Conservation (phyloP, 2,329 filamentous ascomycete species). For the Diaporthe citriasiana region DNA sequence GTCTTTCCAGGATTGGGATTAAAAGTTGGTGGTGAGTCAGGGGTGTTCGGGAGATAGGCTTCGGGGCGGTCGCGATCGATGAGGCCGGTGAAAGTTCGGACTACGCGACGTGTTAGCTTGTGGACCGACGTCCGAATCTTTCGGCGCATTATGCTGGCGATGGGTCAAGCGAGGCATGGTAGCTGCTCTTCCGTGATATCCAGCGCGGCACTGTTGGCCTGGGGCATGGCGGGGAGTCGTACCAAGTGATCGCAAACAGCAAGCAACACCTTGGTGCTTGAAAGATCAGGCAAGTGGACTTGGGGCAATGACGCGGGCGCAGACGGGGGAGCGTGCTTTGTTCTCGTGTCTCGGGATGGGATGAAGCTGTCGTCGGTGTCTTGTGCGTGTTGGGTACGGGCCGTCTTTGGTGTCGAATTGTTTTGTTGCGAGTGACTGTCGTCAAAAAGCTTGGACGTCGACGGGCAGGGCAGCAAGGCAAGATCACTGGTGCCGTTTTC, state of each 20-base stretch:
- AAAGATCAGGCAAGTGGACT: conserved; percentile 21
- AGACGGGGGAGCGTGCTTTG: conserved; percentile 14
- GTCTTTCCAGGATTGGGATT: neutral
- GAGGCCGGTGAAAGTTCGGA: conserved; percentile 30
- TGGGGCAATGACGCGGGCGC: neutral
- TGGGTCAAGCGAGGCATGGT: conserved; percentile 7
- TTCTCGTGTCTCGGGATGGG: conserved; percentile 31
- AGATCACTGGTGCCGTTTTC: conserved; percentile 14
- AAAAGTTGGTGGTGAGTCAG: neutral
- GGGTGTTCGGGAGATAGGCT: conserved; percentile 8
- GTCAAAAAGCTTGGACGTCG: conserved; percentile 36
- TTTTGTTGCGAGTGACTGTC: conserved; percentile 29
- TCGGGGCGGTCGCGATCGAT: conserved; percentile 11
- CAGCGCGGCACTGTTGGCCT: conserved; percentile 15
- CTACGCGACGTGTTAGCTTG: conserved; percentile 40
- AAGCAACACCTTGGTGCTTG: conserved; percentile 17
- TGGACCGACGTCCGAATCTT: conserved; percentile 34
- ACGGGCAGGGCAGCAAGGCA: conserved; percentile 34
- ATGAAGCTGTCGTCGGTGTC: conserved; percentile 5
- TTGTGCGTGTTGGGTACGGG: neutral
- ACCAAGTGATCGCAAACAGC: conserved; percentile 39
- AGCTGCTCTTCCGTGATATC: neutral
- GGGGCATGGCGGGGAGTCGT: conserved; percentile 29
- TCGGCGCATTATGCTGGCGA: conserved; percentile 35
- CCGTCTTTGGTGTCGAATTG: conserved; percentile 16